A percentile compares a stretch with the other conserved stretches of the same genome.
Conservation (phyloP, 1,284 basidiomycete genomes). For the Cystobasidium pallidum region DNA sequence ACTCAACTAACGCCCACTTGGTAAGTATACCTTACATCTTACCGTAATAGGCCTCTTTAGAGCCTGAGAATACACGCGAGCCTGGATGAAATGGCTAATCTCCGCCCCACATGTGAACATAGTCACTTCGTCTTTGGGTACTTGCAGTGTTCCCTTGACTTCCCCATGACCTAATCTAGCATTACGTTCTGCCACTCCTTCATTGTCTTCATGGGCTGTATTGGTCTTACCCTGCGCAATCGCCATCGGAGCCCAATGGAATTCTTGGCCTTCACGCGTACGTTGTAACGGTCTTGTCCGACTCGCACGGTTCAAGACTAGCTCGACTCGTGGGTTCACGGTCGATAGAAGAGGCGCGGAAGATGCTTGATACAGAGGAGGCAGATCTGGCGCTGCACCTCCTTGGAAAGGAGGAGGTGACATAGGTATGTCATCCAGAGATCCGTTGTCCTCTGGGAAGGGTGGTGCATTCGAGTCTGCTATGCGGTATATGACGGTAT, state of each 20-base stretch:
- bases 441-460: not conserved
- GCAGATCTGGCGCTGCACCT: conserved; percentile 2
- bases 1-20: not conserved
- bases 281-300: conserved; percentile 32
- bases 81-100: conserved; percentile 16
- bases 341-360: conserved; percentile 13
- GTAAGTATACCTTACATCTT: conserved; percentile 14
- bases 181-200: not conserved
- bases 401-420: conserved; percentile 8
- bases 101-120: conserved; percentile 33
- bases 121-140: conserved; percentile 36
- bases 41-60: conserved; percentile 20
- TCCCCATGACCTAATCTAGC: conserved; percentile 14
- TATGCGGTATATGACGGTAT: conserved; percentile 24
- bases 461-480: conserved; percentile 6
- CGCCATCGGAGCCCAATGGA: conserved; percentile 16
- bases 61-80: conserved; percentile 9
- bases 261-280: conserved; percentile 10
- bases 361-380: conserved; percentile 28
- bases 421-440: not conserved
- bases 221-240: conserved; percentile 24
- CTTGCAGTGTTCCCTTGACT: conserved; percentile 16
- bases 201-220: not conserved
- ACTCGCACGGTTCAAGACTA: conserved; percentile 17
- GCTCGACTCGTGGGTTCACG: conserved; percentile 17